A percentile compares a stretch with the other conserved stretches of the same genome.
phyloP scores from a whole-genome alignment of 1,284 basidiomycete genomes.

The Cystobasidium pallidum region DNA sequence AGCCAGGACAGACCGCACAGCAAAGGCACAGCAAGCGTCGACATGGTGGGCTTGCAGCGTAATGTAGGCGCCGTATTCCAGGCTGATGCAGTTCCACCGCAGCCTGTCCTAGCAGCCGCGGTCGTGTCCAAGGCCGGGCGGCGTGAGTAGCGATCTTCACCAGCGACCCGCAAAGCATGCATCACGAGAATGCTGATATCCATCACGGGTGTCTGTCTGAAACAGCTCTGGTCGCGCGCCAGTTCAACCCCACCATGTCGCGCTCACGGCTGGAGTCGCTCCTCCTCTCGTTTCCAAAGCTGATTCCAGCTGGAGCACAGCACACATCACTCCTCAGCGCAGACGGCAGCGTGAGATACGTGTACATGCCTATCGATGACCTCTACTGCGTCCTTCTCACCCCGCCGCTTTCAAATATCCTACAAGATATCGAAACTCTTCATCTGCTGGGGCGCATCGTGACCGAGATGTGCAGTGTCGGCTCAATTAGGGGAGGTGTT shows the following conservation, averaged over 20 bases:
- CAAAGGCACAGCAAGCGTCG: neutral
- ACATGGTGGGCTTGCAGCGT: slow-evolving; percentile 7
- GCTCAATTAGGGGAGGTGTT: slow-evolving; percentile 64
- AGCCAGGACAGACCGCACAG: slow-evolving; percentile 1
- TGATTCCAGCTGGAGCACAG: slow-evolving; percentile 90
- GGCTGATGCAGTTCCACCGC: neutral
- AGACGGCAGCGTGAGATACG: slow-evolving; percentile 86
- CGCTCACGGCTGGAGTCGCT: slow-evolving; percentile 91
- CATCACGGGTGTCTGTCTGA: neutral
- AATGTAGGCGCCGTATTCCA: neutral
- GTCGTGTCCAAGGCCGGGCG: slow-evolving; percentile 93
- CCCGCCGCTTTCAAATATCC: slow-evolving; percentile 95
- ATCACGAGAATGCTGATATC: neutral
- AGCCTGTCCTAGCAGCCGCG: slow-evolving; percentile 90
- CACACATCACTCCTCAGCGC: slow-evolving; percentile 78
- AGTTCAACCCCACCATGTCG: slow-evolving; percentile 86
- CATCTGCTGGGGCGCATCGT: slow-evolving; percentile 92
- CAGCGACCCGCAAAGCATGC: neutral
- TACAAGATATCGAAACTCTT: slow-evolving; percentile 96
- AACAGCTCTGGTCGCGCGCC: slow-evolving; percentile 90
- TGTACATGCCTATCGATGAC: slow-evolving; percentile 97
- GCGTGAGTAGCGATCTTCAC: slow-evolving; percentile 62
- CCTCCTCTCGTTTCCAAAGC: slow-evolving; percentile 91
- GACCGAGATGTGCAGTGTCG: slow-evolving; percentile 69
- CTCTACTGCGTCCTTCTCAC: slow-evolving; percentile 97